Evolutionary conservation across 1,139 yeast species (phyloP), one percentile per base, ranked within the genome.

Genomic region (Saccharomycopsis phalli): DNA sequence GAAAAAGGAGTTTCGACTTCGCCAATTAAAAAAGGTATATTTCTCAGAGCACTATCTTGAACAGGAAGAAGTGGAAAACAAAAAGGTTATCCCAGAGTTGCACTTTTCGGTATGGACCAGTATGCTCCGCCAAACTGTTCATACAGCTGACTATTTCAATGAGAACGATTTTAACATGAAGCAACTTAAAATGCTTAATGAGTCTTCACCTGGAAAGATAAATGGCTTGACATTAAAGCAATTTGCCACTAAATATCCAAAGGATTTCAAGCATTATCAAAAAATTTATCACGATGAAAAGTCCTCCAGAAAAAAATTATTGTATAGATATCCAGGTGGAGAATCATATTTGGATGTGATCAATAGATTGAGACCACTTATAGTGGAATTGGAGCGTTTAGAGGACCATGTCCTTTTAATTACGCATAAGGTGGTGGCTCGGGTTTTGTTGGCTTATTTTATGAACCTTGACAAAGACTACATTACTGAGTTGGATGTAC

Each of bases 271-370:
- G 17, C 30, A 21, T n/a, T 42, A 41, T 34, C 47, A 44, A 17
- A 18, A 19, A 5, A 36, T 38, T 22, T 44, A 34, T 22, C 34
- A 41, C 27, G 19, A 4, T 32, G 36, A 33, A 19, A 16, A 11
- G 18, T 11, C 14, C 10, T 25, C 42, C 10, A 29, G 45, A 6
- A 81, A 84, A 58, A 88, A 88, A 60, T 68, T 88, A 52, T 66
- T 79, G 21, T 88, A 87, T 60, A 66, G 97, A 50, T 88, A 87
- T 56, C 97, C 97, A 2, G 97, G 97, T 8, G 97, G 97, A 26
- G 97, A 88, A 61, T 82, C 94, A 0, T 88, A 88, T 53, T 63
- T 88, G 51, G 98, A 91, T 60, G 98, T 88, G 4, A 81, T 91
- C 53, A 84, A 88, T 49, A 69, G 98, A 47, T 67, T 91, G 46